Evolutionary conservation across 768 basidiomycete genomes (phyloP).

Genomic region (Pholiota conissans): DNA sequence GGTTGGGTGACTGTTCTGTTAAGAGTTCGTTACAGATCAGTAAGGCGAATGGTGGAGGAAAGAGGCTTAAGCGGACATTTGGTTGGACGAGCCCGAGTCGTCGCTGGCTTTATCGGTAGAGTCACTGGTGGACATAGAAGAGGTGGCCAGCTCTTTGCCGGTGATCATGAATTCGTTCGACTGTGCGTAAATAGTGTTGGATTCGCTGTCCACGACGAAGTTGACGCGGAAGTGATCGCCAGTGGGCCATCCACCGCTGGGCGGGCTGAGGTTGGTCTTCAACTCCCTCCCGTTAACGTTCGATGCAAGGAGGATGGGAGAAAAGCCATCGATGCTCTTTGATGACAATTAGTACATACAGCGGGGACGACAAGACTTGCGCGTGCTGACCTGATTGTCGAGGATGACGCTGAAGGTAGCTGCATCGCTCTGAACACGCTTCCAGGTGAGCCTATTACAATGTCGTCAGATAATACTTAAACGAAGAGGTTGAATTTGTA

Average conservation of each 20-base stretch:
- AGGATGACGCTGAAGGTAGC: not conserved
- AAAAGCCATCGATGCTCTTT: not conserved
- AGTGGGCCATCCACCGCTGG: not conserved
- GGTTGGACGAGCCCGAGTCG: not conserved
- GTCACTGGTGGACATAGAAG: not conserved
- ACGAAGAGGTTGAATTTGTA: too few species aligned
- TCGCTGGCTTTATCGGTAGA: not conserved
- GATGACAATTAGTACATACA: too few species aligned
- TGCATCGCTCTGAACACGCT: not conserved
- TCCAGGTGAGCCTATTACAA: not conserved
- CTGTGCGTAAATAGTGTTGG: not conserved
- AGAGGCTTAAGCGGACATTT: not conserved
- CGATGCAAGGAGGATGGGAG: not conserved
- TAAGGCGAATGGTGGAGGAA: not conserved
- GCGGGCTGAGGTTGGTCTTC: not conserved
- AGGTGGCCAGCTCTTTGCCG: not conserved
- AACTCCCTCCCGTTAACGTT: not conserved
- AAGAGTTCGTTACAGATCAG: not conserved
- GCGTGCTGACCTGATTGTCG: not conserved
- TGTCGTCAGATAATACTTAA: too few species aligned
- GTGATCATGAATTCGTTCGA: not conserved
- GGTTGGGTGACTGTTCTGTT: not conserved
- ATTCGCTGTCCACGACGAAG: not conserved
- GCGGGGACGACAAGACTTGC: too few species aligned
- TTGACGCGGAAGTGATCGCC: not conserved